Conservation (phyloP, 495 filamentous ascomycete species). For the Aspergillus egyptiacus region DNA sequence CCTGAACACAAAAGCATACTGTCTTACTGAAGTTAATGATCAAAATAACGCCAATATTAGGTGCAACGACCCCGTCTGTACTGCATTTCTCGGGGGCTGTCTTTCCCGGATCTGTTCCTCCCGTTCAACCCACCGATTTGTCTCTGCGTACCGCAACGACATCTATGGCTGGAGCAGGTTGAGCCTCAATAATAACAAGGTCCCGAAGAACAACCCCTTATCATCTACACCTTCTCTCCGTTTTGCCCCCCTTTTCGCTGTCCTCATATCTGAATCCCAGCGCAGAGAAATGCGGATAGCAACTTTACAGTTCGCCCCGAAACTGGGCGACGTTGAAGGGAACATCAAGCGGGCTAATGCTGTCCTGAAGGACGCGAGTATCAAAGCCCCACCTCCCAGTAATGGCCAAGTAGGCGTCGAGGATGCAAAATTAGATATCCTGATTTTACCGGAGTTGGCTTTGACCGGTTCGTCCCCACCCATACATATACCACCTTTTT, state of each 20-base stretch:
- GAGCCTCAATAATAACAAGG: not conserved
- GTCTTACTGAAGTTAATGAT: not conserved
- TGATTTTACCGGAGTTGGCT: conserved; percentile 84
- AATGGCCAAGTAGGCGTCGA: conserved; percentile 11
- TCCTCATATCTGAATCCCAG: not conserved
- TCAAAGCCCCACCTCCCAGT: conserved; percentile 14
- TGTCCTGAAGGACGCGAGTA: conserved; percentile 47
- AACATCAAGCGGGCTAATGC: conserved; percentile 72
- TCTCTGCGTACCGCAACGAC: not conserved
- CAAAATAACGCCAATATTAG: not conserved
- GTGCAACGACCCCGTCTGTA: not conserved
- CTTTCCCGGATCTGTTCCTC: not conserved
- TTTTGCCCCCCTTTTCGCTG: not conserved
- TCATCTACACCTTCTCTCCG: not conserved
- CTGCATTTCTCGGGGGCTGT: not conserved
- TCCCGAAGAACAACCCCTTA: not conserved
- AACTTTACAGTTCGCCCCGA: conserved; percentile 71
- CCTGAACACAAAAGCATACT: not conserved
- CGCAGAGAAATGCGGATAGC: conserved; percentile 63
- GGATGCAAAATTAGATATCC: conserved; percentile 41
- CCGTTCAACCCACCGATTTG: not conserved
- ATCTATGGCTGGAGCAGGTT: not conserved
- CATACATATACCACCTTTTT: not conserved
- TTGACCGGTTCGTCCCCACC: conserved; percentile 62
- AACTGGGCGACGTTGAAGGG: conserved; percentile 66